phyloP scores from a whole-genome alignment of 2,329 filamentous ascomycete species.

The Colletotrichum gloeosporioides region DNA sequence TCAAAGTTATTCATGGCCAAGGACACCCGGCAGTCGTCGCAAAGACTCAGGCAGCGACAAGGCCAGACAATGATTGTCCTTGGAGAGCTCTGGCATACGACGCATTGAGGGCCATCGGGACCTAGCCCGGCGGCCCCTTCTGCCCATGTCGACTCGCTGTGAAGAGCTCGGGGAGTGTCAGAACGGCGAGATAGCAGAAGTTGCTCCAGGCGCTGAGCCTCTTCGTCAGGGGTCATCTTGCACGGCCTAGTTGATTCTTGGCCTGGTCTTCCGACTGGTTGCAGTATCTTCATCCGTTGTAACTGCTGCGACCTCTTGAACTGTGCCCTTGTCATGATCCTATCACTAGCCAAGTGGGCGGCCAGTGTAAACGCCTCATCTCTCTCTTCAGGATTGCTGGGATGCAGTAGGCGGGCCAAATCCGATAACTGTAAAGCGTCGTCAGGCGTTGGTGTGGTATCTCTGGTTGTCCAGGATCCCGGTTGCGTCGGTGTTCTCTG shows the following conservation, averaged over 20 bases:
- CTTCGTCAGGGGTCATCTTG: constrained; percentile 61
- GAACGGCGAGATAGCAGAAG: constrained; percentile 60
- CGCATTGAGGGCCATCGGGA: constrained; percentile 78
- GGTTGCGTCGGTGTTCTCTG: constrained; percentile 77
- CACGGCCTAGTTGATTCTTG: constrained; percentile 31
- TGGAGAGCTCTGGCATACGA: constrained; percentile 88
- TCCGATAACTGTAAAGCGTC: constrained; percentile 69
- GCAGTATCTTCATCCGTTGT: constrained; percentile 73
- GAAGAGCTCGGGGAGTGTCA: background rate
- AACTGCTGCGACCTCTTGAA: constrained; percentile 73
- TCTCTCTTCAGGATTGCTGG: constrained; percentile 76
- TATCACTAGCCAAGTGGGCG: constrained; percentile 74
- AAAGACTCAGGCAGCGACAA: constrained; percentile 91
- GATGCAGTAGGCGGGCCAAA: constrained; percentile 82
- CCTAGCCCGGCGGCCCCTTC: constrained; percentile 77
- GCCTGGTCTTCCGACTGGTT: constrained; percentile 44
- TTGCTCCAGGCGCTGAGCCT: constrained; percentile 65
- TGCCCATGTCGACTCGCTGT: constrained; percentile 59
- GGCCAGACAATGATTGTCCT: constrained; percentile 95
- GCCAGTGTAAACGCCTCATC: constrained; percentile 83
- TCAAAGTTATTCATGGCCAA: constrained; percentile 97
- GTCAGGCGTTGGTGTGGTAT: constrained; percentile 65
- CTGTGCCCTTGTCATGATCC: constrained; percentile 81
- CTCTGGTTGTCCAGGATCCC: constrained; percentile 43
- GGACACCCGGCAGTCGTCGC: constrained; percentile 92